Evolutionary conservation across 306 rosid genomes (phyloP), one percentile per base, ranked within the genome.

Genomic region (Vicia faba): DNA sequence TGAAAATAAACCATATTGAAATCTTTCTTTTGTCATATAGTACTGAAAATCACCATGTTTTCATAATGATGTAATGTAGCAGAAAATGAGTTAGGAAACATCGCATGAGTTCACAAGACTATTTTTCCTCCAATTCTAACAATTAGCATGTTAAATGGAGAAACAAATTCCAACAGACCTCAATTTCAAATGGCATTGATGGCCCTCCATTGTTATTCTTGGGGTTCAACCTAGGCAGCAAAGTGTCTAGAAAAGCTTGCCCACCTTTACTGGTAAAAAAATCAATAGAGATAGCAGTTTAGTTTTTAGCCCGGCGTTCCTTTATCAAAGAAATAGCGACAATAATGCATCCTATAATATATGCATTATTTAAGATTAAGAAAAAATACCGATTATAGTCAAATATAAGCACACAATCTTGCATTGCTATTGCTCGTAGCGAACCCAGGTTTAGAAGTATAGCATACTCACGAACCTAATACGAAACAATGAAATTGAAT

Each of bases 401-500:
- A 80, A 95, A 95, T 79, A 95, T 82, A 62, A 90, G 88, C 55
- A 88, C 99, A 41, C 79, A 71, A 59, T 95, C 99, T 70, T 61
- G 75, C 97, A 88, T 95, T n/a, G 97, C 99, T 66, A 95, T 95
- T 64, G 97, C 99, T 68, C 91, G 86, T 53, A 95, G 75, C 38
- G 99, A 86, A 71, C 99, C 99, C 83, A 95, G 82, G 74, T 95
- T 90, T 59, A 95, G 86, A 72, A 95, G 87, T 85, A 90, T 81
- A 72, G 99, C 99, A 79, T 74, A 72, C 79, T 95, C 97, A 13
- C 99, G 99, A 64, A 95, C 99, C 99, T 95, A 69, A 39, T 31
- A 78, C 65, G 58, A 18, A 72, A 69, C 69, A 20, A 43, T 72
- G 67, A 62, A 72, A 79, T 69, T 12, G 35, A 49, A 75, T 67